Evolutionary conservation across 306 rosid genomes (phyloP), one percentile per base, ranked within the genome.

Genomic region (Oxytropis ochrocephala): DNA sequence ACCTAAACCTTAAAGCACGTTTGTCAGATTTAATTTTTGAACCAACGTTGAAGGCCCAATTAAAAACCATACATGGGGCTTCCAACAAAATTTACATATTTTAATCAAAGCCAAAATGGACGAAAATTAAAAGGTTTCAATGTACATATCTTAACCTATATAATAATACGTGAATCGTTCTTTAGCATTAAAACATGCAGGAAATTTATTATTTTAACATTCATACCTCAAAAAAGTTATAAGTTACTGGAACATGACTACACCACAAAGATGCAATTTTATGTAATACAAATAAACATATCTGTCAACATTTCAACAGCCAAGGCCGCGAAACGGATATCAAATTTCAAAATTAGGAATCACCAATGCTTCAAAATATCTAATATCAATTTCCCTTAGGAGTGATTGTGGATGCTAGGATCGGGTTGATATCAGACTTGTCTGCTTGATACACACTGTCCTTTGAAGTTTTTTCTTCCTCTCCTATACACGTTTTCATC

Each of bases 401-500:
- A 17, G 60, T 42, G 51, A 67, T 41, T 47, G 76, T 14, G 44
- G 44, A 39, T 39, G 44, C 44, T 39, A 39, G n/a, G 49, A 77
- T 67, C 62, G 51, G 47, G 35, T 70, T 57, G 64, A 64, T 70
- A n/a, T 58, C 74, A 69, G 78, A 51, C 48, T 71, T 39, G 27
- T 76, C 79, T 33, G 36, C 51, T 41, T 75, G 56, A 67, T 69
- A 76, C 42, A 17, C 43, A 7, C 64, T 71, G 2, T 74, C 70
- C 30, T 59, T 59, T 24, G 13, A 56, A 42, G 27, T 16, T 46
- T 76, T 85, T 43, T 70, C 83, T 59, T 86, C 90, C 67, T 84
- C 95, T 58, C 81, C 81, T 43, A 85, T 82, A 76, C 69, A 84
- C 11, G 80, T 75, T 76, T 79, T 32, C 65, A 43, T 61, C 48